phyloP scores from a whole-genome alignment of 2,329 filamentous ascomycete genomes.

The Escovopsis weberi region DNA sequence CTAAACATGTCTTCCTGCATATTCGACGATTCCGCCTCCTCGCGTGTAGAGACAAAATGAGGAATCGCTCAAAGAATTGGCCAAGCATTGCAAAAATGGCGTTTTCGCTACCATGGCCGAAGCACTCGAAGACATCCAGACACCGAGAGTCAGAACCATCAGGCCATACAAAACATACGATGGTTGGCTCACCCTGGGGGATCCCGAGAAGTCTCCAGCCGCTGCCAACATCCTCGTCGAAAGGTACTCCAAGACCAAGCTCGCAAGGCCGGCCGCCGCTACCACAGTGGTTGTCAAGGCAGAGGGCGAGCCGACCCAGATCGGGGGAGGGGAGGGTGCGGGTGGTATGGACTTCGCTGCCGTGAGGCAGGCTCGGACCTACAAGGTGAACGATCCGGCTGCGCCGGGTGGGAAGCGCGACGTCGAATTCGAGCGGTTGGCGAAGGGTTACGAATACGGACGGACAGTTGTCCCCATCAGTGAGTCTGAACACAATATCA shows the following conservation, averaged over 20 bases:
- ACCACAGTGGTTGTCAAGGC: slow-evolving; percentile 55
- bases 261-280: slow-evolving; percentile 59
- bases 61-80: slow-evolving; percentile 45
- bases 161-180: slow-evolving; percentile 67
- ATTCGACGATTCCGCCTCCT: too few species aligned
- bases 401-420: slow-evolving; percentile 68
- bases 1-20: too few species aligned
- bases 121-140: slow-evolving; percentile 66
- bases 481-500: slow-evolving; percentile 74
- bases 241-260: slow-evolving; percentile 75
- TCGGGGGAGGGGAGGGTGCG: slow-evolving; percentile 31
- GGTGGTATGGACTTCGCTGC: slow-evolving; percentile 44
- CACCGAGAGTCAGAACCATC: slow-evolving; percentile 61
- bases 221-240: slow-evolving; percentile 77
- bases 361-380: slow-evolving; percentile 66
- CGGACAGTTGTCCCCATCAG: slow-evolving; percentile 82
- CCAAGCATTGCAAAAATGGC: slow-evolving; percentile 44
- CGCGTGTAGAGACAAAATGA: slow-evolving; percentile 44
- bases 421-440: slow-evolving; percentile 66
- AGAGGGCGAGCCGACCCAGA: slow-evolving; percentile 33
- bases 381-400: slow-evolving; percentile 62
- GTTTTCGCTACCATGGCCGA: slow-evolving; percentile 73
- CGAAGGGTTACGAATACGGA: slow-evolving; percentile 91
- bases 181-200: slow-evolving; percentile 65
- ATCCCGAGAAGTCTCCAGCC: slow-evolving; percentile 56